Conservation (phyloP, 345 rosid species). For the Punica granatum region DNA sequence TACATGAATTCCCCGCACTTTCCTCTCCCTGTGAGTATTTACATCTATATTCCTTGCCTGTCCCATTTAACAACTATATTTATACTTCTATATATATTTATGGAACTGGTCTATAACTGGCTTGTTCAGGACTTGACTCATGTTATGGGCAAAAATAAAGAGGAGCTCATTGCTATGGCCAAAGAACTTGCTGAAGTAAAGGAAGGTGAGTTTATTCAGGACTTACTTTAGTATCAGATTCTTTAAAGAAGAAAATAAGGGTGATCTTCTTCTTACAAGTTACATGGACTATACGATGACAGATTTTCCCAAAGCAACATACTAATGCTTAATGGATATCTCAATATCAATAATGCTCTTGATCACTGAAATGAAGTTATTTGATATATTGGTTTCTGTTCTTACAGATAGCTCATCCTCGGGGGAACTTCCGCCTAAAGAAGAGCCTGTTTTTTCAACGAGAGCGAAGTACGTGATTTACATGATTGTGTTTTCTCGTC, state of each 20-base stretch:
- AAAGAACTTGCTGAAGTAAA: constrained; percentile 34
- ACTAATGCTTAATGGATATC: neutral
- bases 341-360: neutral
- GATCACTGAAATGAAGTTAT: neutral
- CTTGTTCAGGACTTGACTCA: constrained; percentile 69
- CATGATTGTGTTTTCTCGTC: constrained; percentile 1
- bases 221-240: neutral
- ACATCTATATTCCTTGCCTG: neutral
- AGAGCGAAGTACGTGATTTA: constrained; percentile 46
- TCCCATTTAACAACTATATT: constrained; percentile 1
- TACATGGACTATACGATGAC: neutral
- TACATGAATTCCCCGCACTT: constrained; percentile 79
- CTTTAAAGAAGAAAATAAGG: neutral
- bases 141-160: constrained; percentile 80
- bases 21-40: constrained; percentile 73
- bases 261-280: neutral
- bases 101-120: constrained; percentile 3
- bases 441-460: constrained; percentile 37
- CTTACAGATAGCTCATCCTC: constrained; percentile 37
- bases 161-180: constrained; percentile 92
- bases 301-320: neutral
- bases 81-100: neutral
- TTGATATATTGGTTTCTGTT: constrained; percentile 10
- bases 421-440: constrained; percentile 39
- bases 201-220: constrained; percentile 34